Evolutionary conservation across 1,139 yeast genomes (phyloP).

Genomic region (Wickerhamomyces sp.): DNA sequence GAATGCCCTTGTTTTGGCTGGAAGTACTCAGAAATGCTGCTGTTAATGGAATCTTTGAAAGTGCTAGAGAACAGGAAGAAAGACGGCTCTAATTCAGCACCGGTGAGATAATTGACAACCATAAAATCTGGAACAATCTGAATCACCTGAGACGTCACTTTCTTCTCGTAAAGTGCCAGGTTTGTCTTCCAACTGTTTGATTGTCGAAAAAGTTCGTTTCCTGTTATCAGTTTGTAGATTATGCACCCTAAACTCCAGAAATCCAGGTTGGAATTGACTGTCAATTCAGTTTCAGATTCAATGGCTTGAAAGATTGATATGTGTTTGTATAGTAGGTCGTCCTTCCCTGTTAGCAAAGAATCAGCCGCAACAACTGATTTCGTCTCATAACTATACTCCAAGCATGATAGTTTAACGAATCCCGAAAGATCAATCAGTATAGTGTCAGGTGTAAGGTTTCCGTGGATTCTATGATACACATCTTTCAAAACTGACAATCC

Average conservation of each 20-base stretch:
- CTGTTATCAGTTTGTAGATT: conserved; percentile 22
- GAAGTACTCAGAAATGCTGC: neutral
- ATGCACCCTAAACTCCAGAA: conserved; percentile 14
- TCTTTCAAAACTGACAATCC: conserved; percentile 6
- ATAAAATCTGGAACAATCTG: neutral
- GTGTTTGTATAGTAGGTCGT: conserved; percentile 8
- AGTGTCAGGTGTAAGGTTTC: conserved; percentile 8
- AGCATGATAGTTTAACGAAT: conserved; percentile 1
- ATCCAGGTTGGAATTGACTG: conserved; percentile 7
- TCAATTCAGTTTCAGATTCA: neutral
- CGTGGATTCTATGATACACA: conserved; percentile 8
- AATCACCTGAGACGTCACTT: neutral
- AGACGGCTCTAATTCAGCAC: neutral
- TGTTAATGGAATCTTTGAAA: neutral
- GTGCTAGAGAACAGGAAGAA: neutral
- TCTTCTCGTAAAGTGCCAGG: neutral
- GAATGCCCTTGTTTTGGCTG: neutral
- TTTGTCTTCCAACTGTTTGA: neutral
- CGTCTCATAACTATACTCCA: conserved; percentile 6
- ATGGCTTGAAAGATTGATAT: conserved; percentile 4
- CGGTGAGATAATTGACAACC: neutral
- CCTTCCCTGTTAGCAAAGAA: conserved; percentile 2
- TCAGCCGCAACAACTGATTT: neutral
- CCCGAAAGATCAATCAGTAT: conserved; percentile 9
- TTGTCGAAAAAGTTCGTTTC: conserved; percentile 15